These are phyloP conservation scores for Aspergillus steynii DNA, from an alignment of 495 filamentous ascomycete genomes.

Conservation along the genomic window DNA sequence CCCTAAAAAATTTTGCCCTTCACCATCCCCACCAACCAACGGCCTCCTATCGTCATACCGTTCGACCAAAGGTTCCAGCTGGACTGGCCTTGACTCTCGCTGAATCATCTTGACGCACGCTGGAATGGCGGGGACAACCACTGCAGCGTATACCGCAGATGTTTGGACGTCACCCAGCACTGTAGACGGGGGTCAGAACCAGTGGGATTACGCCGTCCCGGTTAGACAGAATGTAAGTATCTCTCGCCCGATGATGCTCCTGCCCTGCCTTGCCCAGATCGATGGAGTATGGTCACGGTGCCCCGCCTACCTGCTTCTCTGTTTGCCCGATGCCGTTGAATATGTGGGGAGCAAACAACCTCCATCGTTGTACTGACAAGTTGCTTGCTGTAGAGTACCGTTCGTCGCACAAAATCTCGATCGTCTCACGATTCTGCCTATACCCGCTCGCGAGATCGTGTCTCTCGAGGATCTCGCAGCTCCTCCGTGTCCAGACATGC, in stretches of 20 bases:
- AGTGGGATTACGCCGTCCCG: constrained; percentile 52
- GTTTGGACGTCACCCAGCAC: constrained; percentile 38
- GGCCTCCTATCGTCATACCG: background rate
- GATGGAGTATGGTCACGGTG: background rate
- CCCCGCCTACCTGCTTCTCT: too few relatives aligned
- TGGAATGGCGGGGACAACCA: constrained; percentile 49
- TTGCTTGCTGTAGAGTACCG: constrained; percentile 21
- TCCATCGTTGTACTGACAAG: background rate
- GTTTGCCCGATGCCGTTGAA: background rate
- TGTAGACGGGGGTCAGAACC: constrained; percentile 32
- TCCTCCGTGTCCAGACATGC: constrained; percentile 39
- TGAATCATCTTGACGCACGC: constrained; percentile 15
- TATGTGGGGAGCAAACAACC: background rate
- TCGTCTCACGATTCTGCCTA: constrained; percentile 38
- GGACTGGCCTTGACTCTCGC: constrained; percentile 38
- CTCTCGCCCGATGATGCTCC: background rate
- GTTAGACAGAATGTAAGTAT: constrained; percentile 40
- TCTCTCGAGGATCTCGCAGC: constrained; percentile 42
- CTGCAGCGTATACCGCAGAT: constrained; percentile 42
- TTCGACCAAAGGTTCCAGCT: constrained; percentile 34
- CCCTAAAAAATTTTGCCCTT: constrained; percentile 8
- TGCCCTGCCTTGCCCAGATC: background rate
- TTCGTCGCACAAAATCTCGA: constrained; percentile 35
- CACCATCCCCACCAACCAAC: constrained; percentile 17
- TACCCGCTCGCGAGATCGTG: constrained; percentile 31